phyloP scores from a whole-genome alignment of 2,329 filamentous ascomycete species.

The Chaetomiaceae sp. region DNA sequence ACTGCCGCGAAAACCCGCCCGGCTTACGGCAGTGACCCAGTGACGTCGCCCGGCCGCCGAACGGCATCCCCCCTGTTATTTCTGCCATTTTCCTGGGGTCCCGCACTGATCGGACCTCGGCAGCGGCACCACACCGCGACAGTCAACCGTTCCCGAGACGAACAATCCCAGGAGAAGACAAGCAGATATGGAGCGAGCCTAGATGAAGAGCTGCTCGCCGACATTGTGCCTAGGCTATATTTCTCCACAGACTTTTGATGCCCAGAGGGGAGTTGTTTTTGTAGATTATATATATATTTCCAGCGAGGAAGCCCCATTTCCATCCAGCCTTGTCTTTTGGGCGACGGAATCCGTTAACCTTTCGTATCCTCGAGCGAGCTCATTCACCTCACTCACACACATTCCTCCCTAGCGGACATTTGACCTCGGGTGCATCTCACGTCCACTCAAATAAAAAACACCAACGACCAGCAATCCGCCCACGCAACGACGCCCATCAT shows the following conservation, averaged over 20 bases:
- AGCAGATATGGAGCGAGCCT: neutral
- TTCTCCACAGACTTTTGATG: constrained; percentile 1
- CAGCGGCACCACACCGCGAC: constrained; percentile 12
- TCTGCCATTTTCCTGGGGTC: constrained; percentile 8
- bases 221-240: neutral
- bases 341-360: too few relatives aligned
- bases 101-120: constrained; percentile 24
- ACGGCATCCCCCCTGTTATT: constrained; percentile 1
- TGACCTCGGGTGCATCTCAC: neutral
- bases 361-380: too few relatives aligned
- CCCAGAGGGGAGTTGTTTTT: too few relatives aligned
- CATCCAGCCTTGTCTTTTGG: too few relatives aligned
- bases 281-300: too few relatives aligned
- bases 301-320: too few relatives aligned
- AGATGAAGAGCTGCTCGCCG: neutral
- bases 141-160: constrained; percentile 4
- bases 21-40: constrained; percentile 5
- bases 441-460: too few relatives aligned
- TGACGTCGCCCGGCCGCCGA: constrained; percentile 17
- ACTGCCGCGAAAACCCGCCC: constrained; percentile 14
- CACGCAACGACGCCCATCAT: constrained; percentile 17
- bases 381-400: too few relatives aligned
- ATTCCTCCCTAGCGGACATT: too few relatives aligned
- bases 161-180: neutral
- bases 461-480: too few relatives aligned